These are phyloP conservation scores for Pittosporum tobira DNA, from an alignment of 129 eudicot species.

Conservation along the genomic window DNA sequence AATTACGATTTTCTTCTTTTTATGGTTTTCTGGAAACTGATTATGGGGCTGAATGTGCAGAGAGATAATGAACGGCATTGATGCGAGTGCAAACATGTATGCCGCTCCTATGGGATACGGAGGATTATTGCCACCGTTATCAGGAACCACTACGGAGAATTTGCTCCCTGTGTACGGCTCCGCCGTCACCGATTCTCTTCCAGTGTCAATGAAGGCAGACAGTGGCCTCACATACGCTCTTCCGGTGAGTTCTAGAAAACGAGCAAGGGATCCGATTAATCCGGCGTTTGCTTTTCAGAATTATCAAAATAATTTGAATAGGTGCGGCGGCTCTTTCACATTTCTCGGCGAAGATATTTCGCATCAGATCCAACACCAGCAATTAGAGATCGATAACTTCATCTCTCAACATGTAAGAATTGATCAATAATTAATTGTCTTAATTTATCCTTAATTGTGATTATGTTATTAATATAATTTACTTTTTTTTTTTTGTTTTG, in stretches of 20 bases:
- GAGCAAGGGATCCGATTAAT: constrained; percentile 38
- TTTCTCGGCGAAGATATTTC: constrained; percentile 71
- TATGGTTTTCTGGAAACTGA: not conserved
- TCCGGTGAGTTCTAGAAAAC: constrained; percentile 52
- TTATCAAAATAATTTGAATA: constrained; percentile 13
- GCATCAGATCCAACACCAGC: constrained; percentile 40
- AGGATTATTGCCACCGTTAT: constrained; percentile 7
- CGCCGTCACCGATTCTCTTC: constrained; percentile 13
- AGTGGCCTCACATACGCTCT: constrained; percentile 43
- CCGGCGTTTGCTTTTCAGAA: constrained; percentile 14
- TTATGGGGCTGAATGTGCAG: constrained; percentile 7
- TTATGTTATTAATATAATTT: too few relatives aligned
- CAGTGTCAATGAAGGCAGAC: constrained; percentile 30
- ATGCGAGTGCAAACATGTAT: constrained; percentile 27
- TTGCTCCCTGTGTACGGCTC: constrained; percentile 36
- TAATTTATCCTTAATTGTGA: too few relatives aligned
- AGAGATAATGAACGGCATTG: constrained; percentile 32
- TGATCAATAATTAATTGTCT: not conserved
- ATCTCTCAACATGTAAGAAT: constrained; percentile 51
- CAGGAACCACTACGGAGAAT: constrained; percentile 29
- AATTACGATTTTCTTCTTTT: not conserved
- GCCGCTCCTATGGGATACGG: constrained; percentile 25
- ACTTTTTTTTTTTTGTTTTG: too few relatives aligned
- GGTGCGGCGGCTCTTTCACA: constrained; percentile 23
- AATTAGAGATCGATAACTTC: constrained; percentile 36